Base-by-base conservation (phyloP, 129 eudicot species). In the Saposhnikovia divaricata region DNA sequence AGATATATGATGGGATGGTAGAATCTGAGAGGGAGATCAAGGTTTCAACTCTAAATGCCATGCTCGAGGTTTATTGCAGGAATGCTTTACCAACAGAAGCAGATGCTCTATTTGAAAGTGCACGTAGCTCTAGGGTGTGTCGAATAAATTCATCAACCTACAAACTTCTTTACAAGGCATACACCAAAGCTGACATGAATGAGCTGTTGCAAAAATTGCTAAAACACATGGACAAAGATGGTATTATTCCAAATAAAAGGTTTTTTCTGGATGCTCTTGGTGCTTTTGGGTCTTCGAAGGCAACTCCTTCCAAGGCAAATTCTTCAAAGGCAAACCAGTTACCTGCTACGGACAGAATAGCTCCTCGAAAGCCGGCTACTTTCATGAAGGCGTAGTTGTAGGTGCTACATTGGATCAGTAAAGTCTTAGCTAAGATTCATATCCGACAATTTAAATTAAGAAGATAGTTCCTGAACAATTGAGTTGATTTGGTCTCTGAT, bases 191-290 rank as follows among this genome's bases (percentile, higher is more conserved):
- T 2, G 87, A 89, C 79, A 84, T 87, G 94, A 88, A 88, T 66
- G 96, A 95, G 78, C 81, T 87, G 13, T 21, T 92, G 42, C 81
- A 89, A 79, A 92, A 90, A 45, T 43, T 95, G 81, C 78, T 90
- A 66, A 80, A 69, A 53, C 87, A 77, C 76, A 95, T 95, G 99
- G 99, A 95, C 18, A 81, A 80, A 85, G 99, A 92, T 65, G 97
- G 97, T 15, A 85, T 95, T 73, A 87, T 89, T 5, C 99, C 97
- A 3, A 89, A 90, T 82, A 95, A 89, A 63, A 87, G 84, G 65
- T 92, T 95, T 86, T 95, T 95, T 71, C 76, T 95, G 48, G 95
- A 92, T 78, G 94, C 99, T 77, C 81, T 92, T 76, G 94, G 96
- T 77, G 89, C 92, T 39, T 83, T 89, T 18, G 87, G 87, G n/a